Percentiles rank a stretch among this genome's conserved stretches.
phyloP scores from a whole-genome alignment of 177 flowering plant genomes.

The Vitis hybrid region DNA sequence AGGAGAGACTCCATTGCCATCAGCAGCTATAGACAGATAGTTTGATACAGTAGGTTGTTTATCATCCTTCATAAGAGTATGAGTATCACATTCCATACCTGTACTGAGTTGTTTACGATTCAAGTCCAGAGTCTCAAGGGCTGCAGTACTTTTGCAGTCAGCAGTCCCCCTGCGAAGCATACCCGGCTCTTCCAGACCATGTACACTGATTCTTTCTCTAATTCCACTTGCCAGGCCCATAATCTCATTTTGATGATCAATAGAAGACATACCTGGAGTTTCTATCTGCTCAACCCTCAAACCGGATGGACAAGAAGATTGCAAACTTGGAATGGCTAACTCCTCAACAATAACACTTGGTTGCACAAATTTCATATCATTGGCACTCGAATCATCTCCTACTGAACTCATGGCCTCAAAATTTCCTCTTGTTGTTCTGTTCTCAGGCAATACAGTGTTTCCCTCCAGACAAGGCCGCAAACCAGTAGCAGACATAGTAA shows the following conservation, averaged over 20 bases:
- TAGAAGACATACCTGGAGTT: slow-evolving; percentile 5
- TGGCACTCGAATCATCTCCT: slow-evolving; percentile 18
- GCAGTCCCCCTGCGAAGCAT: slow-evolving; percentile 4
- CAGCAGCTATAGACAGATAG: slow-evolving; percentile 9
- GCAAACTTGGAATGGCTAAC: slow-evolving; percentile 1
- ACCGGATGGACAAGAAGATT: slow-evolving; percentile 11
- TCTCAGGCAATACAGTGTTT: slow-evolving; percentile 3
- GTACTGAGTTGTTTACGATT: slow-evolving; percentile 15
- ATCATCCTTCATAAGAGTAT: slow-evolving; percentile 18
- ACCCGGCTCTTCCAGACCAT: slow-evolving; percentile 20
- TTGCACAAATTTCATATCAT: slow-evolving; percentile 14
- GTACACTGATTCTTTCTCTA: slow-evolving; percentile 10
- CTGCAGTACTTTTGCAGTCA: slow-evolving; percentile 9
- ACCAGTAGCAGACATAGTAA: slow-evolving; percentile 1
- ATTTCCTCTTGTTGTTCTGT: slow-evolving; percentile 6
- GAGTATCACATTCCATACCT: slow-evolving; percentile 23
- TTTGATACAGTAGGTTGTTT: slow-evolving; percentile 17
- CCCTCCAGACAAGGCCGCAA: slow-evolving; percentile 4
- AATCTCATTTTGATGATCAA: slow-evolving; percentile 10
- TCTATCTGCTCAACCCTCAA: slow-evolving; percentile 8
- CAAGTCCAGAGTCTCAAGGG: slow-evolving; percentile 11
- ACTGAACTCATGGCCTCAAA: slow-evolving; percentile 8
- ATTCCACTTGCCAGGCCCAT: slow-evolving; percentile 13
- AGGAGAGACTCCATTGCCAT: slow-evolving; percentile 18
- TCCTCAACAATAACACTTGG: slow-evolving; percentile 12